Evolutionary conservation across 78 protist genomes (phyloP).

Genomic region (Guillardia theta): DNA sequence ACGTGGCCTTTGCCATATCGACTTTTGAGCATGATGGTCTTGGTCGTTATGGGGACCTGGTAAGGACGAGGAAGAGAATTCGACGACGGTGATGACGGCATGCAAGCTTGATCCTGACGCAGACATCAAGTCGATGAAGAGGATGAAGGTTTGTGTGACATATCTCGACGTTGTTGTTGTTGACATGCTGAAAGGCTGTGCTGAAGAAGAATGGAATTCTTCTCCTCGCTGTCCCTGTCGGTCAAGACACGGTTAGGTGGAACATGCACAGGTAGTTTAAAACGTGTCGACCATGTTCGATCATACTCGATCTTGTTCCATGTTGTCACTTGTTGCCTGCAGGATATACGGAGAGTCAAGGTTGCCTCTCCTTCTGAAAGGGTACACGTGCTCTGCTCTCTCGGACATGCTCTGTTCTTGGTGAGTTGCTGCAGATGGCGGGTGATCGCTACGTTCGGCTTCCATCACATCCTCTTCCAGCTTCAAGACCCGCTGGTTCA

Average conservation of each 20-base stretch:
- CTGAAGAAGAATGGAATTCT: constrained; percentile 11
- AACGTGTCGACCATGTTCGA: neutral
- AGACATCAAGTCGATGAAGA: constrained; percentile 30
- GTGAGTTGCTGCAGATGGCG: too few relatives aligned
- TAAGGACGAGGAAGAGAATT: too few relatives aligned
- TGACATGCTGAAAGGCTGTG: too few relatives aligned
- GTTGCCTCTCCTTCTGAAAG: neutral
- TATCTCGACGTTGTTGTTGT: too few relatives aligned
- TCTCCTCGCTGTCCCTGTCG: constrained; percentile 46
- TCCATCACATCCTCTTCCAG: neutral
- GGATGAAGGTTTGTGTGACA: too few relatives aligned
- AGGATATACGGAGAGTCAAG: constrained; percentile 29
- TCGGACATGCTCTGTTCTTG: too few relatives aligned
- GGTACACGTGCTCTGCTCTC: too few relatives aligned
- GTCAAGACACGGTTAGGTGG: constrained; percentile 8
- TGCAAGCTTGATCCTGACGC: constrained; percentile 29
- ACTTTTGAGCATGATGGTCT: constrained; percentile 58
- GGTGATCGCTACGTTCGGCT: neutral
- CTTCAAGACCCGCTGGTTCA: neutral
- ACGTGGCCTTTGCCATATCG: constrained; percentile 17
- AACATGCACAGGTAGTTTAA: constrained; percentile 22
- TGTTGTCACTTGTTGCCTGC: neutral
- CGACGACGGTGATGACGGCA: too few relatives aligned
- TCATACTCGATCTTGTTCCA: neutral
- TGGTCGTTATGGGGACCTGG: constrained; percentile 61